Base-by-base conservation (phyloP, 805 yeast genomes). In the Kregervanrija delftensis region DNA sequence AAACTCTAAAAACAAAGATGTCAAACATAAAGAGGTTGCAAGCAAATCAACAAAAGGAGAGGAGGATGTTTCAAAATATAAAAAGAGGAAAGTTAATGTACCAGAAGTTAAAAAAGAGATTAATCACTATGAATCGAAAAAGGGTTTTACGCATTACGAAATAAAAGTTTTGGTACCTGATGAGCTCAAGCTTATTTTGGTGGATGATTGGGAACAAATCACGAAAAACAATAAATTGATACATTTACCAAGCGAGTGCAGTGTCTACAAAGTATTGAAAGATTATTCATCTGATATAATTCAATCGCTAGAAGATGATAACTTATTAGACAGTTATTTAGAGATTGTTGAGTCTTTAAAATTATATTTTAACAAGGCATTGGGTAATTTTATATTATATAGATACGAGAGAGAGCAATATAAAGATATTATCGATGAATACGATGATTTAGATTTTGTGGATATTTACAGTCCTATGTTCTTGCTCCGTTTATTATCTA, bases 191-290 rank as follows among this genome's bases (percentile, higher is more conserved):
- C 67, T 83, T 5, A 55, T 81, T 3, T 66, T 91, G 34, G 95
- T 90, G 1, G 89, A 87, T 60, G 98, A 91, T 67, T 91, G 98
- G 99, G 96, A 91, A 62, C 72, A 71, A 52, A 74, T 91, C 32
- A 89, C 98, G 1, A 86, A 85, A 54, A 86, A 88, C 53, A 82
- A 83, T 42, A 79, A 81, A 59, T 62, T 88, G 37, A 76, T 86
- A 3, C 65, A 73, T 22, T 61, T 90, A 36, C 96, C 96, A 0
- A 48, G 77, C 12, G 63, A 62, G 33, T 69, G 70, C 3, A 73
- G 77, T 0, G 84, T 85, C 1, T 66, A 69, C 1, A 67, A 65
- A 2, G 74, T 88, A 2, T 59, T 91, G 8, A 53, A 61, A 10
- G 71, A 72, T n/a, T 91, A 79, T 60, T 30, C 44, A 4, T 15